Conservation (phyloP, 306 rosid genomes). For the Prunus mume region DNA sequence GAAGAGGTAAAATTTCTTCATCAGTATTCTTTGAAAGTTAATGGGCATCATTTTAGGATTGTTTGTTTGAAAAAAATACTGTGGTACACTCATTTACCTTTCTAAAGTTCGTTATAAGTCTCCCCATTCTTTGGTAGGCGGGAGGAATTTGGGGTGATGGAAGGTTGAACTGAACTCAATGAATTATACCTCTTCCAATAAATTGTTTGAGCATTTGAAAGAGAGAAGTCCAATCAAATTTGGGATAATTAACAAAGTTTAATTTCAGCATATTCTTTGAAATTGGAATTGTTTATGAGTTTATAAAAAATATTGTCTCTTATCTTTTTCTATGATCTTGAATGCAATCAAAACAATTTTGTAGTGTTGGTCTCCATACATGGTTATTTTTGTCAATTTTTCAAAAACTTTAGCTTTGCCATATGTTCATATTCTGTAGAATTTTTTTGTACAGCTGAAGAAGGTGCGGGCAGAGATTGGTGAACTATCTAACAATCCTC, state of each 20-base stretch:
- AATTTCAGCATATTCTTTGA: background rate
- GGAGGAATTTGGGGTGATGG: background rate
- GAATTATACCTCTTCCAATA: background rate
- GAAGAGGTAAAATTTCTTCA: conserved; percentile 68
- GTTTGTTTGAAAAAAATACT: background rate
- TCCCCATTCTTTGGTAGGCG: background rate
- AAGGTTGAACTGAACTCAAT: background rate
- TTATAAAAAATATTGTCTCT: background rate
- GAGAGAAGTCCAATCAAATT: background rate
- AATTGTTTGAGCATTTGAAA: background rate
- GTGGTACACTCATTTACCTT: background rate
- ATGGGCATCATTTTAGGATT: conserved; percentile 11
- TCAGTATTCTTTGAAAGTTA: conserved; percentile 2
- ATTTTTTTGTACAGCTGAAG: conserved; percentile 50
- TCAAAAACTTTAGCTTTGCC: background rate
- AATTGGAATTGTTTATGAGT: background rate
- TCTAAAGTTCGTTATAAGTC: background rate
- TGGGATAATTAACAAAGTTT: background rate
- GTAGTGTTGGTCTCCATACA: conserved; percentile 8
- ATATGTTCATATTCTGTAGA: conserved; percentile 26
- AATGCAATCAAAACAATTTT: background rate
- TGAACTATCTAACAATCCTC: conserved; percentile 83
- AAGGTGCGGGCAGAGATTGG: conserved; percentile 80
- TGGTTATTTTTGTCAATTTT: conserved; percentile 4
- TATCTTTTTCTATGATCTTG: background rate